Conservation (phyloP, 768 basidiomycete genomes). For the Panus rudis region DNA sequence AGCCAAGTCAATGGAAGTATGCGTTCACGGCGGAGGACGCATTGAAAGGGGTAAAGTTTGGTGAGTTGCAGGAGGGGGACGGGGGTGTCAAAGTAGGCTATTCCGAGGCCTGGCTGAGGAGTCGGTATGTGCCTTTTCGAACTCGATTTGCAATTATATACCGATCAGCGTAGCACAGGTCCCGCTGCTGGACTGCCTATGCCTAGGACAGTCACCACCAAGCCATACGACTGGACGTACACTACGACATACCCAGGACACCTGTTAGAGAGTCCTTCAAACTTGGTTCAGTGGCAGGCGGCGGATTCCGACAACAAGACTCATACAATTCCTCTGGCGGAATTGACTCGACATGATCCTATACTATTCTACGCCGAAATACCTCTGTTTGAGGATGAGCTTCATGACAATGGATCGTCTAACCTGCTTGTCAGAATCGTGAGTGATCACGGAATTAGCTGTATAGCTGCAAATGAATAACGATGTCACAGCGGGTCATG, state of each 20-base stretch:
- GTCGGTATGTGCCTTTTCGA: slow-evolving; percentile 53
- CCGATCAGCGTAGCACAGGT: slow-evolving; percentile 52
- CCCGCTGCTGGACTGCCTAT: slow-evolving; percentile 57
- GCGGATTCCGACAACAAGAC: slow-evolving; percentile 49
- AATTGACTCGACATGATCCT: slow-evolving; percentile 85
- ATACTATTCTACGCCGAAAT: slow-evolving; percentile 98
- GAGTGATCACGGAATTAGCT: slow-evolving; percentile 27
- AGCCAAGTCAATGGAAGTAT: slow-evolving; percentile 54
- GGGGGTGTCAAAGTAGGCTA: slow-evolving; percentile 93
- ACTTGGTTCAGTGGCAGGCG: slow-evolving; percentile 36
- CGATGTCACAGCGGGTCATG: slow-evolving; percentile 77
- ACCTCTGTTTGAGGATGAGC: slow-evolving; percentile 90
- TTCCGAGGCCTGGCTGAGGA: slow-evolving; percentile 90
- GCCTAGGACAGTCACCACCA: slow-evolving; percentile 67
- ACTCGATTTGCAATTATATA: slow-evolving; percentile 1
- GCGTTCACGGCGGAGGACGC: slow-evolving; percentile 64
- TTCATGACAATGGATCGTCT: slow-evolving; percentile 95
- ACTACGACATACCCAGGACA: slow-evolving; percentile 83
- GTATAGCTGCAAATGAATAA: not conserved
- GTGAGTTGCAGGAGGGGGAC: slow-evolving; percentile 69
- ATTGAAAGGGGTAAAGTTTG: slow-evolving; percentile 65
- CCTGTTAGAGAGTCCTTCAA: slow-evolving; percentile 14
- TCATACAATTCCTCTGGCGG: slow-evolving; percentile 74
- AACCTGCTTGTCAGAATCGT: slow-evolving; percentile 82
- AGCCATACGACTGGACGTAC: slow-evolving; percentile 98